Percentiles rank a stretch among this genome's conserved stretches.
phyloP scores from a whole-genome alignment of 2,329 filamentous ascomycete genomes.

The Tolypocladium inflatum region DNA sequence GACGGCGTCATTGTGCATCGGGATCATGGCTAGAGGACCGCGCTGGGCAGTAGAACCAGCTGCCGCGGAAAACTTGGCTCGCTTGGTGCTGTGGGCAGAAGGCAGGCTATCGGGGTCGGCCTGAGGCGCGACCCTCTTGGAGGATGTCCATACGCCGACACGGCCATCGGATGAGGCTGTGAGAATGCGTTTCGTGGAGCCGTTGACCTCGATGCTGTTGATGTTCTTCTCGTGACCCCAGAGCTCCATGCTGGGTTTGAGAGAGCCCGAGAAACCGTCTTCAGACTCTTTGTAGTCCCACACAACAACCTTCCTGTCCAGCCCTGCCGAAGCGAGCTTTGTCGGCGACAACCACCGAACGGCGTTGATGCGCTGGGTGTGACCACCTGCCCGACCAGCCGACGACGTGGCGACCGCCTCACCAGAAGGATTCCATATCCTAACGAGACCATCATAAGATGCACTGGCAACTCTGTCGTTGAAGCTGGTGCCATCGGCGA shows the following conservation, averaged over 20 bases:
- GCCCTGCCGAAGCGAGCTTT: slow-evolving; percentile 71
- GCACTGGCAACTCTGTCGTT: slow-evolving; percentile 67
- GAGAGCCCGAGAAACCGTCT: slow-evolving; percentile 47
- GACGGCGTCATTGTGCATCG: slow-evolving; percentile 63
- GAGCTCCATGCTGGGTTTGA: slow-evolving; percentile 70
- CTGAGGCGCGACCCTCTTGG: slow-evolving; percentile 64
- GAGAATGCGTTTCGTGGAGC: slow-evolving; percentile 65
- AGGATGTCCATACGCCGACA: slow-evolving; percentile 82
- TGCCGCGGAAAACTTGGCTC: slow-evolving; percentile 52
- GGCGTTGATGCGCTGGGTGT: slow-evolving; percentile 69
- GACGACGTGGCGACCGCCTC: slow-evolving; percentile 71
- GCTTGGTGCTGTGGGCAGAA: slow-evolving; percentile 60
- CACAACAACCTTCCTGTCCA: slow-evolving; percentile 77
- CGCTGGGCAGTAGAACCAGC: slow-evolving; percentile 51
- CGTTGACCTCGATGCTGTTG: slow-evolving; percentile 66
- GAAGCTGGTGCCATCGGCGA: slow-evolving; percentile 22
- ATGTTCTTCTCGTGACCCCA: slow-evolving; percentile 73
- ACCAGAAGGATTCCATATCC: slow-evolving; percentile 87
- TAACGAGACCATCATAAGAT: slow-evolving; percentile 81
- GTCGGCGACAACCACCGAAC: slow-evolving; percentile 72
- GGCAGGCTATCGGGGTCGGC: slow-evolving; percentile 63
- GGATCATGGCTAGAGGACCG: slow-evolving; percentile 67
- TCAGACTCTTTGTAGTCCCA: slow-evolving; percentile 76
- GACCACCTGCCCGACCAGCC: slow-evolving; percentile 57
- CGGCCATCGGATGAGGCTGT: slow-evolving; percentile 77